Evolutionary conservation across 2,329 filamentous ascomycete species (phyloP), one percentile per base, ranked within the genome.

Genomic region (Fusarium sacchari): DNA sequence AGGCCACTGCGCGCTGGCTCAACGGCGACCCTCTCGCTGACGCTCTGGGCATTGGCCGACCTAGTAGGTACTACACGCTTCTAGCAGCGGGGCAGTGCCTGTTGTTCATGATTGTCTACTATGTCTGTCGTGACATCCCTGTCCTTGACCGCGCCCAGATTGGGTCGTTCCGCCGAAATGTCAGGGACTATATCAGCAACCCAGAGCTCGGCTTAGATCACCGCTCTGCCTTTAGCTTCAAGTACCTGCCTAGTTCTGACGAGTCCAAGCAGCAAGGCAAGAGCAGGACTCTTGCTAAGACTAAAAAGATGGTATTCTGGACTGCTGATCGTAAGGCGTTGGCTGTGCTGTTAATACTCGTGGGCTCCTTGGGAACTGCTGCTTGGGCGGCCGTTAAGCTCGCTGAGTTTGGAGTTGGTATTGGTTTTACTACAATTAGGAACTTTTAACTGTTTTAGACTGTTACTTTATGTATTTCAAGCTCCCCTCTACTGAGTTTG

Each of bases 21-120:
- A 47, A 47, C 26, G 44, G 44, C 20, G 0, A 47, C 14, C 20
- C 44, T 3, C 44, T 47, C 14, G 44, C 44, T n/a, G 44, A 47
- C 10, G 44, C 44, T 30, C 44, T 47, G 20, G 44, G 44, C 0
- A 47, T 47, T 14, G 44, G 44, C 2, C 26, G 7, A 9, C 44
- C 44, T 1, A 47, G 44, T 0, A 8, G 20, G 6, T 47, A 47
- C 44, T 47, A 47, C 26, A 30, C 44, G 9, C 5, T n/a, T 6
- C 20, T 47, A 4, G 20, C 14, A 0, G 44, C 44, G 0, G 44
- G 44, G 0, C 44, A 47, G 14, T 47, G 44, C 0, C 0, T 30
- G 20, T 0, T 47, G 14, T 47, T 47, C 26, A 47, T 47, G 26
- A 47, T 47, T 4, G 26, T 30, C 2, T 30, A 47, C 26, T 30